phyloP scores from a whole-genome alignment of 2,329 filamentous ascomycete species.

The Paradendryphiella salina region DNA sequence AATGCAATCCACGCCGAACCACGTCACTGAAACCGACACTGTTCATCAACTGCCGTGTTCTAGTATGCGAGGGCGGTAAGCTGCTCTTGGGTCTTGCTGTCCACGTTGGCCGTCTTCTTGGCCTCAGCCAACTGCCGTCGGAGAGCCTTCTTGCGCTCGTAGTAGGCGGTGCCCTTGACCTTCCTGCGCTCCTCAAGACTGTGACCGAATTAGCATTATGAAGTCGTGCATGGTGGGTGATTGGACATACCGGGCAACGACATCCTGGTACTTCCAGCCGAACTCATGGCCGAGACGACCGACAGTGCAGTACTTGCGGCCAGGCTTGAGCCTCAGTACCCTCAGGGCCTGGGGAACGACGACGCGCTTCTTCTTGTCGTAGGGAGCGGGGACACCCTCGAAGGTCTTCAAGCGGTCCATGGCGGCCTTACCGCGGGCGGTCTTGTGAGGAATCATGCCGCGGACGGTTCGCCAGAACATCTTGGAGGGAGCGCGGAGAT shows the following conservation, averaged over 20 bases:
- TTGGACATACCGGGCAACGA: conserved; percentile 87
- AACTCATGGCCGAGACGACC: conserved; percentile 98
- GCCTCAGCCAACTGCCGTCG: conserved; percentile 88
- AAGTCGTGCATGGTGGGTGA: neutral
- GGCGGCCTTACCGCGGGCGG: conserved; percentile 91
- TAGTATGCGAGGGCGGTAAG: conserved; percentile 94
- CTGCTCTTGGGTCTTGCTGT: conserved; percentile 83
- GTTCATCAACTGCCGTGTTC: conserved; percentile 45
- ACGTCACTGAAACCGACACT: conserved; percentile 36
- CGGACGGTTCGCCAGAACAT: conserved; percentile 99
- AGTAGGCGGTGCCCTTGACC: conserved; percentile 98
- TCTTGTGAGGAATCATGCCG: conserved; percentile 99
- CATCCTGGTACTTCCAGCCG: conserved; percentile 99
- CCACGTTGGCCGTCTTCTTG: conserved; percentile 86
- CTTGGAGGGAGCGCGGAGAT: conserved; percentile 98
- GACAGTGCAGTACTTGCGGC: conserved; percentile 99
- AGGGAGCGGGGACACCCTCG: conserved; percentile 97
- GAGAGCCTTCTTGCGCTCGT: conserved; percentile 99
- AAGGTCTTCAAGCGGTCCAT: conserved; percentile 99
- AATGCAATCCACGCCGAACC: conserved; percentile 46
- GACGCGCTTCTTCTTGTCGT: conserved; percentile 99
- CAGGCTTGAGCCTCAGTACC: conserved; percentile 94
- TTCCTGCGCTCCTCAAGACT: conserved; percentile 99
- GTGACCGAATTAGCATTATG: conserved; percentile 32
- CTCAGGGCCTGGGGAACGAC: conserved; percentile 98